Base-by-base conservation (phyloP, 805 yeast genomes). In the Saturnispora kantuleensis region DNA sequence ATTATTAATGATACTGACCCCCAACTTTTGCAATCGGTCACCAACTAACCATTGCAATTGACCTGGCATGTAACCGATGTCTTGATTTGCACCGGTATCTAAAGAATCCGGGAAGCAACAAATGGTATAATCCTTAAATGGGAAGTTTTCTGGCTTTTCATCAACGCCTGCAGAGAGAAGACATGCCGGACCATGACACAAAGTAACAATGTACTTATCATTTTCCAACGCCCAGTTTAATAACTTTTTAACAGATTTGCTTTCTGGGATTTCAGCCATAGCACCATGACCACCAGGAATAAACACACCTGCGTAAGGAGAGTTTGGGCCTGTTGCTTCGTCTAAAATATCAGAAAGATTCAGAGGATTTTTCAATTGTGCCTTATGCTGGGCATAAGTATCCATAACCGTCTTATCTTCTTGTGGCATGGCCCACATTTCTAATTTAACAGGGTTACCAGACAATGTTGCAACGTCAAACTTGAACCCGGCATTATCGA, bases 251-350 rank as follows among this genome's bases (percentile, higher is more conserved):
- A 46, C 47, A 9, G 32, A 10, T 18, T 38, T 36, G 17, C 47
- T 43, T 29, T 38, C 44, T 9, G 47, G 47, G 36, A 46, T 46
- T 15, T 35, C 17, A 6, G 38, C 29, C 31, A 46, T 13, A n/a
- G 30, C 44, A 36, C 47, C 49, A 32, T 46, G 47, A 6, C 49
- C 49, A 30, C 49, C 47, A 15, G 49, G 49, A 31, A 46, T 36
- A 35, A 46, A 35, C 31, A 46, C 38, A 43, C 47, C 49, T 6
- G 47, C 49, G 36, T 44, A 43, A 29, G 35, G 31, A 10, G 49
- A 44, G 31, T 35, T 35, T 36, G 16, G 7, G 18, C 36, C 36
- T 10, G 21, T 31, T 10, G 35, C 31, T n/a, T 34, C 13, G 10
- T 46, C 47, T 10, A 46, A 11, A 18, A 46, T 17, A n/a, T 39